These are phyloP conservation scores for Pachysandra terminalis DNA, from an alignment of 164 flowering plant genomes.

Conservation along the genomic window DNA sequence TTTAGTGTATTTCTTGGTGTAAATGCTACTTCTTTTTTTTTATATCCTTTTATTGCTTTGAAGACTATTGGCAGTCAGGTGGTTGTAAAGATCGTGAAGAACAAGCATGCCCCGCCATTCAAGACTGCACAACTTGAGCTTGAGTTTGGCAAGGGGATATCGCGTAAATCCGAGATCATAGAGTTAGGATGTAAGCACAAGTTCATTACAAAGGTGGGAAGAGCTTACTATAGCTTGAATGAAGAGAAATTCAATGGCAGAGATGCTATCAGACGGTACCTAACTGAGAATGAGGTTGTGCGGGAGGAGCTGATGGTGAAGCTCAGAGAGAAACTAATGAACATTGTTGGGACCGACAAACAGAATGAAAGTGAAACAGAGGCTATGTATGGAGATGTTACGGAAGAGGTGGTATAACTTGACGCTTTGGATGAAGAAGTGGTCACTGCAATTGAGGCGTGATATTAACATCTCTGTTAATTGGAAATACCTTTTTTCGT, in stretches of 20 bases:
- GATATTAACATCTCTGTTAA: background rate
- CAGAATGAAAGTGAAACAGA: slow-evolving; percentile 25
- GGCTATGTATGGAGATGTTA: slow-evolving; percentile 18
- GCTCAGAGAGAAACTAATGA: slow-evolving; percentile 58
- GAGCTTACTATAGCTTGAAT: slow-evolving; percentile 35
- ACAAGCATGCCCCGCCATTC: slow-evolving; percentile 94
- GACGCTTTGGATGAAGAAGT: slow-evolving; percentile 54
- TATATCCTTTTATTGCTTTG: slow-evolving; percentile 9
- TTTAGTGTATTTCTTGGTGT: too few species aligned
- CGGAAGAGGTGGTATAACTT: slow-evolving; percentile 30
- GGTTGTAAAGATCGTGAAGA: slow-evolving; percentile 80
- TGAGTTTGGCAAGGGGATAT: slow-evolving; percentile 91
- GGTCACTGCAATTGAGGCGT: slow-evolving; percentile 45
- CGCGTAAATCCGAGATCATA: slow-evolving; percentile 58
- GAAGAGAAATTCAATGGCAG: slow-evolving; percentile 52
- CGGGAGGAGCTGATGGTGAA: slow-evolving; percentile 51
- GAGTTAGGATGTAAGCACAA: slow-evolving; percentile 65
- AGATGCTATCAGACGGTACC: slow-evolving; percentile 54
- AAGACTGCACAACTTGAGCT: slow-evolving; percentile 78
- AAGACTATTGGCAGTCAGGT: slow-evolving; percentile 81
- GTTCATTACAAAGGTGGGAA: slow-evolving; percentile 45
- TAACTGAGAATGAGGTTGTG: slow-evolving; percentile 35
- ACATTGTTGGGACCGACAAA: slow-evolving; percentile 13
- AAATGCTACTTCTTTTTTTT: too few species aligned
- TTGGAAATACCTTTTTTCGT: too few species aligned